Evolutionary conservation across 2,329 filamentous ascomycete species (phyloP), one percentile per base, ranked within the genome.

Genomic region (Pestalotiopsis sp.): DNA sequence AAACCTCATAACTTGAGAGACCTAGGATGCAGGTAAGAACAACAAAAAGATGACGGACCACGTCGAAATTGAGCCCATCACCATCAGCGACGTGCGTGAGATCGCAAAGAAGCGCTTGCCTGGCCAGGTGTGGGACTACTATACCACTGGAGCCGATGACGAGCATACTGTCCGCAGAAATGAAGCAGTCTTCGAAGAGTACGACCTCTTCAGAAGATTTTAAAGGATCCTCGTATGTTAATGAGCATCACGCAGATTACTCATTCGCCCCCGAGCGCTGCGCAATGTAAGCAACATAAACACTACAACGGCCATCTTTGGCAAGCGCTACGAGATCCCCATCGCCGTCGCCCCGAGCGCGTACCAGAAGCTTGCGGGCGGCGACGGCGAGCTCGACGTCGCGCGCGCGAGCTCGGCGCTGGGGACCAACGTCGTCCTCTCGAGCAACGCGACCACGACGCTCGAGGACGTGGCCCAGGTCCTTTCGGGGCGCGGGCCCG

Each of bases 271-370:
- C 13, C 57, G 57, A n/a, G 25, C 31, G 7, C 57, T 60, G 57
- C 57, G 57, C 31, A 38, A 60, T 13, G 57, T 60, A 6, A 31
- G 25, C 57, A 27, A 60, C 6, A 60, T 60, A 12, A 11, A 27
- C 17, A 60, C 57, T 4, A 23, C 13, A 6, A 60, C 57, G 7
- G 17, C 23, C 25, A 60, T 60, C 11, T 60, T 60, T 11, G 57
- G 57, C 23, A 60, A 36, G 20, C 57, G 25, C 23, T 60, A 60
- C 23, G 57, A 60, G 4, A 60, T 60, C 57, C 57, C 57, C 25
- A 60, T 60, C 23, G 57, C 57, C 57, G 13, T 60, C 57, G 57
- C 57, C 4, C 57, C 57, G 57, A 60, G 57, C 25, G 57, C 57
- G 25, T 60, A 60, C 57, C 57, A 60, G 20, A 60, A 60, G 20